A percentile compares a stretch with the other conserved stretches of the same genome.
Conservation (phyloP, 2,329 filamentous ascomycete genomes). For the Thelonectria blattea region DNA sequence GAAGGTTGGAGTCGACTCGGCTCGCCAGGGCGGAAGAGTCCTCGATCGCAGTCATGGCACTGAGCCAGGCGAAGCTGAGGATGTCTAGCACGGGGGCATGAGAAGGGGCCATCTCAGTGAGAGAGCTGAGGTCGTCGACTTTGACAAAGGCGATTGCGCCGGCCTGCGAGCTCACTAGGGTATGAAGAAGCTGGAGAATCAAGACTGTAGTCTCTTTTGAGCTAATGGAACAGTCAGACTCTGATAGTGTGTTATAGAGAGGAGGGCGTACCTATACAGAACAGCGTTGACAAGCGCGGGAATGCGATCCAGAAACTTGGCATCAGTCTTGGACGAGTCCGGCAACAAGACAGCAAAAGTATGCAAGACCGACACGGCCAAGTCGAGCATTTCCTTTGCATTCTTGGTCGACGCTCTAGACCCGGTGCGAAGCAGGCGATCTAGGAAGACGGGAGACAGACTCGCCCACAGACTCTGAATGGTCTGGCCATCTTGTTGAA, state of each 20-base stretch:
- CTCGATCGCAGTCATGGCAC: constrained; percentile 45
- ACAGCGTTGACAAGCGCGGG: constrained; percentile 59
- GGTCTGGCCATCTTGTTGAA: constrained; percentile 54
- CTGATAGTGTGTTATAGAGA: neutral
- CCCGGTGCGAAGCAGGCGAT: constrained; percentile 65
- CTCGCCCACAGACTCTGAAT: constrained; percentile 63
- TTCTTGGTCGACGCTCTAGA: constrained; percentile 51
- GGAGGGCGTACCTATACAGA: constrained; percentile 55
- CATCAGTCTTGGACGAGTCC: constrained; percentile 49
- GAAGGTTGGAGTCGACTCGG: constrained; percentile 56
- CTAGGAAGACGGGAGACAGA: constrained; percentile 67
- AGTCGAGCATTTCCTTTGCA: constrained; percentile 65
- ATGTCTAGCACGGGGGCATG: constrained; percentile 62
- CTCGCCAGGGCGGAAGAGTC: constrained; percentile 41
- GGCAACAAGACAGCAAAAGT: constrained; percentile 66
- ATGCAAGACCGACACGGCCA: constrained; percentile 68
- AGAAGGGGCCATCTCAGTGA: constrained; percentile 63
- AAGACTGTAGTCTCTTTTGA: constrained; percentile 58
- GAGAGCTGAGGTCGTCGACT: constrained; percentile 58
- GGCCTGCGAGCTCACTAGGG: constrained; percentile 57
- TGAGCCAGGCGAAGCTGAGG: constrained; percentile 63
- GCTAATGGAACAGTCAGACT: constrained; percentile 42
- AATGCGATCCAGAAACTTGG: constrained; percentile 59
- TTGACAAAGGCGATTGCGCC: constrained; percentile 57
- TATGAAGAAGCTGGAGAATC: constrained; percentile 63